These are phyloP conservation scores for Globisporangium cystogenes DNA, from an alignment of 352 stramenopile species.

Conservation along the genomic window DNA sequence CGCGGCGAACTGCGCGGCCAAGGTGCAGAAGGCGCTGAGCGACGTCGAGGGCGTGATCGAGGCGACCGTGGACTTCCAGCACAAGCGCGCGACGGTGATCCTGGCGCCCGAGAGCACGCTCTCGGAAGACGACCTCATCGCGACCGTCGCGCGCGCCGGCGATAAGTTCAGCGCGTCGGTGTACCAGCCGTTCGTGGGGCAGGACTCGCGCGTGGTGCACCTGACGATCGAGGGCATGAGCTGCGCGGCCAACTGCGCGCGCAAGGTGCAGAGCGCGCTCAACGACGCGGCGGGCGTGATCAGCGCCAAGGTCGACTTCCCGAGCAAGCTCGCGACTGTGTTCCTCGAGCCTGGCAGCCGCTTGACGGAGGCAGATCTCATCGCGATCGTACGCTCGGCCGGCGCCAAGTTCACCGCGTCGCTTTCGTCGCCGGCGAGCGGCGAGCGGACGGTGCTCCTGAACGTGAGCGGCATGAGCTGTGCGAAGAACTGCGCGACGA, in stretches of 20 bases:
- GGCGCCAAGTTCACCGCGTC: slow-evolving; percentile 61
- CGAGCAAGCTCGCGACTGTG: slow-evolving; percentile 65
- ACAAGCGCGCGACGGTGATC: slow-evolving; percentile 68
- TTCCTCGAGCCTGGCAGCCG: slow-evolving; percentile 69
- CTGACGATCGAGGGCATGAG: slow-evolving; percentile 75
- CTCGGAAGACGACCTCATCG: slow-evolving; percentile 64
- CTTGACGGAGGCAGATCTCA: slow-evolving; percentile 54
- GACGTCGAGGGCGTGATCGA: slow-evolving; percentile 50
- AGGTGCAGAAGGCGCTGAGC: slow-evolving; percentile 51
- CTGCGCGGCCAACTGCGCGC: slow-evolving; percentile 66
- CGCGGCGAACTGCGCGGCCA: slow-evolving; percentile 52
- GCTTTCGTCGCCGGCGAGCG: slow-evolving; percentile 27
- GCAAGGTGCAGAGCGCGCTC: slow-evolving; percentile 71
- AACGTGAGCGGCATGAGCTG: slow-evolving; percentile 75
- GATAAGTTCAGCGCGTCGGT: slow-evolving; percentile 48
- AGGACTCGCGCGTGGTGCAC: slow-evolving; percentile 69
- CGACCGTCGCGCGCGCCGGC: slow-evolving; percentile 39
- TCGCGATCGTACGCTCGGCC: slow-evolving; percentile 50
- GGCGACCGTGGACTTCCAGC: slow-evolving; percentile 60
- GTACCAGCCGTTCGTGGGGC: slow-evolving; percentile 61
- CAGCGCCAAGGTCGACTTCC: slow-evolving; percentile 74
- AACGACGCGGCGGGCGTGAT: slow-evolving; percentile 56
- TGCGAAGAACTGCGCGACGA: slow-evolving; percentile 73
- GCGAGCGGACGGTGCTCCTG: slow-evolving; percentile 47
- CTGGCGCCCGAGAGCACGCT: slow-evolving; percentile 52